Evolutionary conservation across 768 basidiomycete species (phyloP).

Genomic region (Favolaschia claudopus): DNA sequence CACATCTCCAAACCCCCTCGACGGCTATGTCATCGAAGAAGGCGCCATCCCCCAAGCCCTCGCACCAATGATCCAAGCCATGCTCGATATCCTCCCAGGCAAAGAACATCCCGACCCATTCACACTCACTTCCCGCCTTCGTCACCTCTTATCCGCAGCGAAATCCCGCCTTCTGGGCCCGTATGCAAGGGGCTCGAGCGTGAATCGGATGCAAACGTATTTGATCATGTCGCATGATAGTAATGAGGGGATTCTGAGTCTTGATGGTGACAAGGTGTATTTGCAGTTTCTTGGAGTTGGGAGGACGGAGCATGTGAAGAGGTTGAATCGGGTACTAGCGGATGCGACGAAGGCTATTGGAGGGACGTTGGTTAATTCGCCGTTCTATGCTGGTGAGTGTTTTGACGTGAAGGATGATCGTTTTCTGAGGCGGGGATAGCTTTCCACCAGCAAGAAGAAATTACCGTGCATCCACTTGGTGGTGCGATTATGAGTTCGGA

Average conservation of each 20-base stretch:
- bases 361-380: conserved; percentile 23
- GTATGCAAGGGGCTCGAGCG: conserved; percentile 16
- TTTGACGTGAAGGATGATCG: not conserved
- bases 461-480: conserved; percentile 26
- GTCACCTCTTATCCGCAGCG: conserved; percentile 9
- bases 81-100: conserved; percentile 24
- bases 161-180: conserved; percentile 23
- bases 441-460: conserved; percentile 15
- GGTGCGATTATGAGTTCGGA: conserved; percentile 29
- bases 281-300: conserved; percentile 29
- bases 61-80: conserved; percentile 23
- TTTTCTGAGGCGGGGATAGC: conserved; percentile 1
- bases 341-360: conserved; percentile 26
- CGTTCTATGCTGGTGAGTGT: conserved; percentile 21
- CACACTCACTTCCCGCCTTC: not conserved
- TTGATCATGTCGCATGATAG: conserved; percentile 31
- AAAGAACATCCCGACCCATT: conserved; percentile 10
- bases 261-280: conserved; percentile 23
- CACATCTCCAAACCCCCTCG: conserved; percentile 24
- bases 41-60: conserved; percentile 28
- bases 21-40: conserved; percentile 30
- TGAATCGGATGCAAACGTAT: conserved; percentile 29
- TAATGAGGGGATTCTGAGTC: conserved; percentile 22
- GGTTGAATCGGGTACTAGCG: conserved; percentile 19
- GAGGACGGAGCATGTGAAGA: conserved; percentile 20